Conservation (phyloP, 768 basidiomycete species). For the Nidularia pulvinata region DNA sequence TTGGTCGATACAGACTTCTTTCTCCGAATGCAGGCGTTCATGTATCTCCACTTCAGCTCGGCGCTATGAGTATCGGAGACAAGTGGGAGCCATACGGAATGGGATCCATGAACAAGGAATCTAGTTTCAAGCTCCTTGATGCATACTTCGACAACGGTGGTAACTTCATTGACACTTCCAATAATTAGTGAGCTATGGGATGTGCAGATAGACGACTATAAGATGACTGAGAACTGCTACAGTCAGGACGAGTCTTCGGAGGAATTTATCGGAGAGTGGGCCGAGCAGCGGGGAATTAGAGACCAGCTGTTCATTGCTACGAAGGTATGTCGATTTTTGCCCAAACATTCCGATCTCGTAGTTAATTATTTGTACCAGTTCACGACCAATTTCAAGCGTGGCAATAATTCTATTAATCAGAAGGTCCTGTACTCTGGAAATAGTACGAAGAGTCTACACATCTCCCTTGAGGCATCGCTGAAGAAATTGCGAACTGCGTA, state of each 20-base stretch:
- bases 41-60: constrained; percentile 15
- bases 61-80: constrained; percentile 32
- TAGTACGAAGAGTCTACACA: constrained; percentile 33
- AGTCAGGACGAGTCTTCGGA: constrained; percentile 56
- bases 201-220: constrained; percentile 4
- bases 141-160: too few relatives aligned
- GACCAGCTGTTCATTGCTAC: constrained; percentile 48
- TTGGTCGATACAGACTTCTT: background rate
- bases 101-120: constrained; percentile 30
- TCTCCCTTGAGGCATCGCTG: constrained; percentile 34
- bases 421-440: constrained; percentile 36
- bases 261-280: constrained; percentile 17
- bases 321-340: constrained; percentile 21
- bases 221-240: constrained; percentile 12
- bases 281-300: constrained; percentile 35
- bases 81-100: constrained; percentile 16
- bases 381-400: constrained; percentile 19
- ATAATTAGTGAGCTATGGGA: constrained; percentile 7
- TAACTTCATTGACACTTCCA: constrained; percentile 33
- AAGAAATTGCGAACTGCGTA: constrained; percentile 38
- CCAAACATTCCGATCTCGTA: background rate
- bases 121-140: constrained; percentile 5
- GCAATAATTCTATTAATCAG: constrained; percentile 18
- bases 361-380: constrained; percentile 13
- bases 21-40: background rate